Evolutionary conservation across 768 basidiomycete species (phyloP).

Genomic region (Auricularia heimuer): DNA sequence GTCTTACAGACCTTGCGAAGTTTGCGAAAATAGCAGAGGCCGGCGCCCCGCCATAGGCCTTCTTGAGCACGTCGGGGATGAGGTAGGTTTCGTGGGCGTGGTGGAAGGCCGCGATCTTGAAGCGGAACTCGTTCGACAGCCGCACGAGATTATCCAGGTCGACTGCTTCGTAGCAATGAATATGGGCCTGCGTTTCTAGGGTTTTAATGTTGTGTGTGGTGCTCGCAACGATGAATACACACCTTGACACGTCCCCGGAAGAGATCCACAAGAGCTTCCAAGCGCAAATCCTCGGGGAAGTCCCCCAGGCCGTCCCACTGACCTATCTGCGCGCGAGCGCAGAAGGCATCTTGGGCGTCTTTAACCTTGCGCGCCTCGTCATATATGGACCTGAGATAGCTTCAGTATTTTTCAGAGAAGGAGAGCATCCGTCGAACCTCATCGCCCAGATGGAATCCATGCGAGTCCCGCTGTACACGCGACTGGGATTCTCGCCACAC

Average conservation of each 20-base stretch:
- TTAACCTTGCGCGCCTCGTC: too few species aligned
- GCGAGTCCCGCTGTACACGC: conserved; percentile 19
- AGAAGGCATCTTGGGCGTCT: too few species aligned
- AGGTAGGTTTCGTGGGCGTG: conserved; percentile 76
- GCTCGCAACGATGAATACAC: conserved; percentile 25
- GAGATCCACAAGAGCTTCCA: too few species aligned
- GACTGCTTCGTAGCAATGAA: conserved; percentile 29
- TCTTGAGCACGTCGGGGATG: conserved; percentile 66
- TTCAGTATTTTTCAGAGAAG: conserved; percentile 31
- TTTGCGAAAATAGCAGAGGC: conserved; percentile 63
- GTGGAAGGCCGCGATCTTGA: conserved; percentile 64
- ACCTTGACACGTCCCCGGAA: too few species aligned
- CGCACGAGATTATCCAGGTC: conserved; percentile 51
- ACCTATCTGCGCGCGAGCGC: too few species aligned
- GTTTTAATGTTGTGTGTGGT: not conserved
- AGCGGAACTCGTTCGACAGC: conserved; percentile 74
- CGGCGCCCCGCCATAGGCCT: conserved; percentile 46
- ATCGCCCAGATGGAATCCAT: conserved; percentile 36
- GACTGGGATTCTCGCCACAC: conserved; percentile 20
- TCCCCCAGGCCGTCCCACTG: too few species aligned
- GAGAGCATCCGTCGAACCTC: conserved; percentile 66
- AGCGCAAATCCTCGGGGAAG: too few species aligned
- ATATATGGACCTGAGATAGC: too few species aligned
- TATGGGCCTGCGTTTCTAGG: conserved; percentile 12
- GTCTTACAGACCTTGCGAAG: not conserved